Evolutionary conservation across 164 flowering plant species (phyloP), one percentile per base, ranked within the genome.

Genomic region (Aristolochia contorta): DNA sequence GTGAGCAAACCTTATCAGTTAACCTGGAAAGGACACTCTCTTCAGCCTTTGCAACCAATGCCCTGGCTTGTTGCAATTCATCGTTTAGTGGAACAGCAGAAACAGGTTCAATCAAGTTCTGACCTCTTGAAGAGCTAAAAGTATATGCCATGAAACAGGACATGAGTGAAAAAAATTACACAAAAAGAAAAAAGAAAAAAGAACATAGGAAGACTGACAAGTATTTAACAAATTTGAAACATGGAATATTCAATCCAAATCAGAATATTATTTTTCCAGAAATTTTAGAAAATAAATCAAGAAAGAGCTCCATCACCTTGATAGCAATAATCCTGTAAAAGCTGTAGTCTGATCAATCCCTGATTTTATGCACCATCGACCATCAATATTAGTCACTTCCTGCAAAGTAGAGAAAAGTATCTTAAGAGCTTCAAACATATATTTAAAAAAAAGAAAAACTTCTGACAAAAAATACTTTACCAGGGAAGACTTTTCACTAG

Each of bases 81-180:
- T 89, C 96, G 77, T 93, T 93, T 62, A 89, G 55, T 49, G 91
- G 86, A 68, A 89, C 82, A 59, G 90, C 96, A 61, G 86, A 67
- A 15, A 93, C 77, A 59, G 98, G 98, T 75, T 93, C 98, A 32
- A 87, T 47, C 64, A 83, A 65, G 73, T 71, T 86, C 70, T 86
- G 93, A 33, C 22, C 74, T 70, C 84, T 86, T 79, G 96, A 76
- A 80, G 80, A 82, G 85, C 98, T 92, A 74, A 54, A 56, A 56
- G 45, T 55, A 47, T 25, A 65, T 48, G 69, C 51, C 54, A 64
- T 60, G 55, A 52, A 56, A 77, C 58, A 77, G 67, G 55, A 63
- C 65, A 22, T 56, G 45, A 48, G 12, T 57, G 16, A 22, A 21
- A 24, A 13, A 33, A 27, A 47, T 9, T 5, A 27, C 30, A 27